Conservation (phyloP, 805 yeast genomes). For the Saccharomycopsis microspora region DNA sequence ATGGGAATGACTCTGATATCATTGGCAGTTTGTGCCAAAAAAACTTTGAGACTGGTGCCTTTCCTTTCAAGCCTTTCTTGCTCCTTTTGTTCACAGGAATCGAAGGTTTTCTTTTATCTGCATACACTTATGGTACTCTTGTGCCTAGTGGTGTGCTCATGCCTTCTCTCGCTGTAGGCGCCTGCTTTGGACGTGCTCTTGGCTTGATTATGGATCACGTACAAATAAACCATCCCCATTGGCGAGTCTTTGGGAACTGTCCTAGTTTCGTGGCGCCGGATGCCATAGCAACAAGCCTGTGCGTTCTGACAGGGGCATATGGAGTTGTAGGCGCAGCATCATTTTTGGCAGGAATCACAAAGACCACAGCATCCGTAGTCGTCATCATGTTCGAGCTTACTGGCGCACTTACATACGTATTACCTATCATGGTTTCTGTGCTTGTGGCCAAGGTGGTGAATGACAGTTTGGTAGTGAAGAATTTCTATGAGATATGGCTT, state of each 20-base stretch:
- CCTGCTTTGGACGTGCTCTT: conserved; percentile 41
- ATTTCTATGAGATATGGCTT: conserved; percentile 57
- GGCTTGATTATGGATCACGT: conserved; percentile 41
- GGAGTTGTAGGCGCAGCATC: conserved; percentile 87
- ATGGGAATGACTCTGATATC: conserved; percentile 19
- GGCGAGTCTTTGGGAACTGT: conserved; percentile 29
- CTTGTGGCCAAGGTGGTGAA: conserved; percentile 63
- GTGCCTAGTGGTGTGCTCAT: conserved; percentile 60
- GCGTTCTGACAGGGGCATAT: conserved; percentile 79
- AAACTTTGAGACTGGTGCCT: not conserved
- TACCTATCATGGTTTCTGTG: conserved; percentile 80
- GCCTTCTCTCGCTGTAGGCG: conserved; percentile 57
- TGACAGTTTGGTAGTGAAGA: conserved; percentile 45
- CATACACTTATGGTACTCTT: conserved; percentile 57
- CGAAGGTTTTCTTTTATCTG: conserved; percentile 48
- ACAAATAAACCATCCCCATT: conserved; percentile 28
- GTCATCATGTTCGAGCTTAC: conserved; percentile 76
- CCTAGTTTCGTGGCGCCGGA: conserved; percentile 8
- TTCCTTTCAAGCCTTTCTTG: conserved; percentile 9
- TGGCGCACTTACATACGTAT: conserved; percentile 73
- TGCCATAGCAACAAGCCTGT: conserved; percentile 20
- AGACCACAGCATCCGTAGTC: conserved; percentile 70
- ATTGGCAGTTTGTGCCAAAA: conserved; percentile 21
- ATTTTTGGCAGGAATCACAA: conserved; percentile 69
- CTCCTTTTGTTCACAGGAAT: conserved; percentile 28